Conservation (phyloP, 2,329 filamentous ascomycete species). For the Chrysosporium queenslandicum region DNA sequence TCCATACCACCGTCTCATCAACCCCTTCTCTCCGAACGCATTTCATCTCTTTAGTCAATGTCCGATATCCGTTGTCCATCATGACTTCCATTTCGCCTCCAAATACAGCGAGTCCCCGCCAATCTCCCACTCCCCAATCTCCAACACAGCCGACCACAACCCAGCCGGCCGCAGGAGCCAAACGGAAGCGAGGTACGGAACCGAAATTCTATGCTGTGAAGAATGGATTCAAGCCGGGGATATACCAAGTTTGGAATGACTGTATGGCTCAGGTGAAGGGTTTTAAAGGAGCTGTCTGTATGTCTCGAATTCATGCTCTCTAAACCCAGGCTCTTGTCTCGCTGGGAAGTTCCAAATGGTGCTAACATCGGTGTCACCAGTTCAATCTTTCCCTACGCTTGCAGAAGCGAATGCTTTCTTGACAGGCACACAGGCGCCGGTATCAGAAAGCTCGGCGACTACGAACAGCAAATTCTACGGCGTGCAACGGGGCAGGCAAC, state of each 20-base stretch:
- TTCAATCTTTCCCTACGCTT: slow-evolving; percentile 65
- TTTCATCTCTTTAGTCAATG: neutral
- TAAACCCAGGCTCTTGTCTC: too few species aligned
- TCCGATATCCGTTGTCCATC: neutral
- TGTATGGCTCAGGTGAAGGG: slow-evolving; percentile 53
- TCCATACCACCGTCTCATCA: neutral
- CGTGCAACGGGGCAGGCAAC: slow-evolving; percentile 48
- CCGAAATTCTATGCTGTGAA: slow-evolving; percentile 57
- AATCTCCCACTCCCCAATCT: neutral
- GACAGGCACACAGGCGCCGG: slow-evolving; percentile 46
- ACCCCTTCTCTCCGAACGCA: neutral
- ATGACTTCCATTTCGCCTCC: slow-evolving; percentile 2
- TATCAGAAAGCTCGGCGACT: slow-evolving; percentile 27
- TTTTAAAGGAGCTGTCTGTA: slow-evolving; percentile 58
- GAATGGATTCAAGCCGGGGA: slow-evolving; percentile 49
- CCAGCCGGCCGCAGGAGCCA: slow-evolving; percentile 36
- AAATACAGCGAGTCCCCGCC: neutral
- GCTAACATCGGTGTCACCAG: slow-evolving; percentile 42
- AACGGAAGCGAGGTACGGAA: slow-evolving; percentile 45
- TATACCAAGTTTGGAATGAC: slow-evolving; percentile 55
- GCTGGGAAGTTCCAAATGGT: neutral
- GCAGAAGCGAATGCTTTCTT: slow-evolving; percentile 73
- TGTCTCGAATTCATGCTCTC: slow-evolving; percentile 33
- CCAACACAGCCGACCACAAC: neutral
- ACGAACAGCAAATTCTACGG: slow-evolving; percentile 47